Percentiles rank a stretch among this genome's conserved stretches.
Evolutionary conservation across 192 early-diverging fungal genomes (phyloP).

Genomic region (Entophlyctis luteolus): DNA sequence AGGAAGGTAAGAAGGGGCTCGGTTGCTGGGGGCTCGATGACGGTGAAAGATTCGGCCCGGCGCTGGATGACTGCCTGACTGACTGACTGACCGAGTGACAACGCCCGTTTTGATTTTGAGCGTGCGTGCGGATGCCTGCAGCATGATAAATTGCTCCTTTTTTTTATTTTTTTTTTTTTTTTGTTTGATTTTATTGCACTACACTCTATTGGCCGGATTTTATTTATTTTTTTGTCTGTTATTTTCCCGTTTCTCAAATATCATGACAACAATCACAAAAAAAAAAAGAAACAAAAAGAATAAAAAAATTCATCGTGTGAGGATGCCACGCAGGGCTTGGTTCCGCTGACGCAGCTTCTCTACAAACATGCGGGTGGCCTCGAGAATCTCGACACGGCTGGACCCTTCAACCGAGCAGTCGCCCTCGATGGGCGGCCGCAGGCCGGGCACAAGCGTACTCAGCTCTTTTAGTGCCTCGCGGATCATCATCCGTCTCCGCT

Average conservation of each 20-base stretch:
- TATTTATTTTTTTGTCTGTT: too few relatives aligned
- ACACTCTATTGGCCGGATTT: too few relatives aligned
- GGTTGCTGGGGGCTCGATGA: too few relatives aligned
- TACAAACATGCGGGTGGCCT: neutral
- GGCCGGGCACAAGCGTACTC: neutral
- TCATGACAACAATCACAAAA: too few relatives aligned
- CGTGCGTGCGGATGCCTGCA: conserved; percentile 11
- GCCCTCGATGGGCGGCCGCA: conserved; percentile 8
- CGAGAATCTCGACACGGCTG: conserved; percentile 5
- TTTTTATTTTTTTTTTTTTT: neutral
- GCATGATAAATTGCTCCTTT: neutral
- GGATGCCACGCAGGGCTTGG: too few relatives aligned
- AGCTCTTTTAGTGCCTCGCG: neutral
- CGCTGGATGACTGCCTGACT: too few relatives aligned
- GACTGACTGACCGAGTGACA: conserved; percentile 29
- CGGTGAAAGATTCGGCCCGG: too few relatives aligned
- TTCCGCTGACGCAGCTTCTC: neutral
- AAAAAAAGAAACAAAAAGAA: too few relatives aligned
- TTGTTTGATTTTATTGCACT: too few relatives aligned
- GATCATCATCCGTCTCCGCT: neutral
- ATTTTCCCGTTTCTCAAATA: too few relatives aligned
- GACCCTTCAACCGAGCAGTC: neutral
- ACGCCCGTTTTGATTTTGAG: conserved; percentile 50
- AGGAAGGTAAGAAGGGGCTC: too few relatives aligned
- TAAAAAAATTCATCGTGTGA: too few relatives aligned